Base-by-base conservation (phyloP, 176 grass and related monocot genomes). In the Musa beccarii region DNA sequence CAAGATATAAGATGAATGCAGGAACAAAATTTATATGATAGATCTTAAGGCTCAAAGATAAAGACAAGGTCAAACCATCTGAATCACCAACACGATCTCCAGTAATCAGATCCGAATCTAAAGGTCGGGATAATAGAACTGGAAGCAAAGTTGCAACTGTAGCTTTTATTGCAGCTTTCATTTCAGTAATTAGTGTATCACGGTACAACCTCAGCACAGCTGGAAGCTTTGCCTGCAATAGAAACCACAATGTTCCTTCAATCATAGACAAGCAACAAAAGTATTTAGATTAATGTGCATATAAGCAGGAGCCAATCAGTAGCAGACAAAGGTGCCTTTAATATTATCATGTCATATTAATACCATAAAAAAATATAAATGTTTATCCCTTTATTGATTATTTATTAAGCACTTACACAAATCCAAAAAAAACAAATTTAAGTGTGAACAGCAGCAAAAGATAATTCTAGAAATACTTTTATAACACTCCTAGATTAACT, bases 131-230 rank as follows among this genome's bases (percentile, higher is more conserved):
- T 75, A 87, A 78, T 71, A 94, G 91, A 74, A 95, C 78, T 62
- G 91, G 96, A 81, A 99, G 96, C 61, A 94, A 85, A 56, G 91
- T 91, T 26, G 96, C 96, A 11, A 99, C 91, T 71, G 86, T 99
- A 71, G 91, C 84, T 86, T 99, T 99, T 52, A 99, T 94, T 86
- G 96, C 85, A 72, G 96, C 89, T 84, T 93, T 99, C 96, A 95
- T 99, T 81, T 93, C 86, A 86, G 89, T 92, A 71, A 99, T 92
- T 76, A 99, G 88, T 69, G 96, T 94, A 79, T 99, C 96, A 51
- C 96, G 91, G 61, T 99, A 99, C 66, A 91, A 87, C 84, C 86
- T 99, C 76, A 99, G 84, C 51, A 89, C 90, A 56, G 66, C 81
- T 50, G 96, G 96, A 85, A 99, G 85, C 82, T 92, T 92, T 59